Conservation (phyloP, 225 moss, liverwort and hornwort genomes). For the Bryum argenteum region DNA sequence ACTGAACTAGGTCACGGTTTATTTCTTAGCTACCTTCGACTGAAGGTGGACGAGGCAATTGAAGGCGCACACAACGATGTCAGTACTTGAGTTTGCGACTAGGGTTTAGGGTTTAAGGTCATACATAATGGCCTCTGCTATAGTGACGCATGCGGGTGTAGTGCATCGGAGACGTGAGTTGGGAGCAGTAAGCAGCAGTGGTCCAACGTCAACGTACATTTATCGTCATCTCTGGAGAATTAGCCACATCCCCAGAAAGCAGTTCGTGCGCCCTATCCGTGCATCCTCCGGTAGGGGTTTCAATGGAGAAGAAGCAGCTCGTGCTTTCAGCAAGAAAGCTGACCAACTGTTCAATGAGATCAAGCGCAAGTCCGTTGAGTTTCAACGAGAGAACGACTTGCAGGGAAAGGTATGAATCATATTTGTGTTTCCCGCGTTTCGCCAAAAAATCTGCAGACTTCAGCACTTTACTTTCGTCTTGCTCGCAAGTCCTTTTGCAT, state of each 20-base stretch:
- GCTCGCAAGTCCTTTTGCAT: not conserved
- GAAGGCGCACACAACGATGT: not conserved
- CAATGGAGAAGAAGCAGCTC: conserved; percentile 51
- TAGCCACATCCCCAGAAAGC: conserved; percentile 29
- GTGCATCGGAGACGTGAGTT: conserved; percentile 24
- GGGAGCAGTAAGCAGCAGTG: conserved; percentile 26
- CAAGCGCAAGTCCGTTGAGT: conserved; percentile 61
- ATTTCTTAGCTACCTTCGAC: not conserved
- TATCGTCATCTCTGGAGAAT: conserved; percentile 30
- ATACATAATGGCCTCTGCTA: conserved; percentile 34
- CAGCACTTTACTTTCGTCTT: not conserved
- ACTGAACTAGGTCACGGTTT: not conserved
- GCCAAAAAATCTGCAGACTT: not conserved
- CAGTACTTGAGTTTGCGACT: not conserved
- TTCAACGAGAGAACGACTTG: conserved; percentile 63
- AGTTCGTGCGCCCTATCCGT: conserved; percentile 34
- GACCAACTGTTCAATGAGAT: conserved; percentile 69
- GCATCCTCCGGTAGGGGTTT: conserved; percentile 57
- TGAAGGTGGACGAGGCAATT: not conserved
- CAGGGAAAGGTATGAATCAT: conserved; percentile 54
- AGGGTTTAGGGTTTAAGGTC: conserved; percentile 14
- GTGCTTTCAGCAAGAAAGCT: conserved; percentile 43
- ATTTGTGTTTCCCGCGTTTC: not conserved
- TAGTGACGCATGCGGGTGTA: conserved; percentile 37
- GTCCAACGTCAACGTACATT: conserved; percentile 41